Evolutionary conservation across 2,329 filamentous ascomycete species (phyloP), one percentile per base, ranked within the genome.

Genomic region (Fusarium sp.): DNA sequence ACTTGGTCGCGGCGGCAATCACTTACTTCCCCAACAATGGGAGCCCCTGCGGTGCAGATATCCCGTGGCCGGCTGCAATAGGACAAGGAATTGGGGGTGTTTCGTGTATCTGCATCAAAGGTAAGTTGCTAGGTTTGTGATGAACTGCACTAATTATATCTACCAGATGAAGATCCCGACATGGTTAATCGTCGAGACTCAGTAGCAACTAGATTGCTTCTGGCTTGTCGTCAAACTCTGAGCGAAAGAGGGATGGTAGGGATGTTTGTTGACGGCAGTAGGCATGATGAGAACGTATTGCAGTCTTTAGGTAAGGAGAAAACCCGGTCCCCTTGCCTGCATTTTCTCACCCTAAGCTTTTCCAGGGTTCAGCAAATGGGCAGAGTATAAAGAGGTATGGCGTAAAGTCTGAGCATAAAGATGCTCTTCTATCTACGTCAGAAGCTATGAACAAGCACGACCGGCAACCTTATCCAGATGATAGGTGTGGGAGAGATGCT

Each of bases 91-190:
- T 88, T 44, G 88, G 87, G 47, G 88, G 88, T 27, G 83, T 88
- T 37, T 84, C 87, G n/a, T 90, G 88, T 76, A 85, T 90, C 55
- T 89, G 85, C 77, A 84, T 89, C 67, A 79, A 81, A 74, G 85
- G 88, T 88, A 76, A 65, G 85, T 81, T 41, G 25, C 47, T 48
- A 22, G 14, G 20, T 14, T 41, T 20, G n/a, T 27, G 22, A 16
- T 20, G 32, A 66, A 25, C 14, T 32, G 41, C 20, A 48, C 71
- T 74, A 30, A 71, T 45, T 14, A 7, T 14, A 7, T 32, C 9
- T 25, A 49, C 53, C n/a, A 86, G 84, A 85, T 49, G 81, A 83
- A 20, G 79, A 83, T 64, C 77, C 80, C 4, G 79, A 81, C 18
- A 79, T 81, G 70, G 79, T 80, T 22, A 83, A 80, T 57, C 82